Conservation (phyloP, 441 rosid species). For the Adansonia grandidieri region DNA sequence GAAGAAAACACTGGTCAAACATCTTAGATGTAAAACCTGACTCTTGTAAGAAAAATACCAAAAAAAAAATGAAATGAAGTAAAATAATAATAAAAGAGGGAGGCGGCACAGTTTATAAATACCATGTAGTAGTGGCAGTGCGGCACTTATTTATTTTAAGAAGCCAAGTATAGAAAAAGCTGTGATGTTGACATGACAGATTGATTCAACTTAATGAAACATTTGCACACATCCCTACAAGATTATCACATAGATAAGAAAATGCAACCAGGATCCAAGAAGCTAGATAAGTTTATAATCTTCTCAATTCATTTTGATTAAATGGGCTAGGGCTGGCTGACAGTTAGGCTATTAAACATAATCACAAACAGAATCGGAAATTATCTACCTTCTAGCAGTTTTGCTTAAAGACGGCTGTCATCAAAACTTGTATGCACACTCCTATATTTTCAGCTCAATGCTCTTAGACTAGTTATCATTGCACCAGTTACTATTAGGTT, state of each 20-base stretch:
- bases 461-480: constrained; percentile 1
- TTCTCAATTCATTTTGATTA: not conserved
- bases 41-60: not conserved
- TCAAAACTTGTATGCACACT: not conserved
- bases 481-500: not conserved
- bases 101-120: not conserved
- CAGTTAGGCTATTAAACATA: not conserved
- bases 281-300: not conserved
- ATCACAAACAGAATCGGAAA: not conserved
- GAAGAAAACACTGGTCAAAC: not conserved
- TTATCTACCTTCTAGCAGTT: not conserved
- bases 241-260: not conserved
- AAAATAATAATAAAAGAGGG: not conserved
- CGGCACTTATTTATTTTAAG: not conserved
- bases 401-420: not conserved
- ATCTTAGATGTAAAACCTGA: not conserved
- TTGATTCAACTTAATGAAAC: constrained; percentile 9
- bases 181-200: not conserved
- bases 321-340: not conserved
- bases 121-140: not conserved
- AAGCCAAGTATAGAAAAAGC: not conserved
- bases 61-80: not conserved
- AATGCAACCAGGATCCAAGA: not conserved
- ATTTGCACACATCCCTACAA: not conserved
- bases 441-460: not conserved